Evolutionary conservation across 305 asterid genomes (phyloP).

Genomic region (Solanum hybrid): DNA sequence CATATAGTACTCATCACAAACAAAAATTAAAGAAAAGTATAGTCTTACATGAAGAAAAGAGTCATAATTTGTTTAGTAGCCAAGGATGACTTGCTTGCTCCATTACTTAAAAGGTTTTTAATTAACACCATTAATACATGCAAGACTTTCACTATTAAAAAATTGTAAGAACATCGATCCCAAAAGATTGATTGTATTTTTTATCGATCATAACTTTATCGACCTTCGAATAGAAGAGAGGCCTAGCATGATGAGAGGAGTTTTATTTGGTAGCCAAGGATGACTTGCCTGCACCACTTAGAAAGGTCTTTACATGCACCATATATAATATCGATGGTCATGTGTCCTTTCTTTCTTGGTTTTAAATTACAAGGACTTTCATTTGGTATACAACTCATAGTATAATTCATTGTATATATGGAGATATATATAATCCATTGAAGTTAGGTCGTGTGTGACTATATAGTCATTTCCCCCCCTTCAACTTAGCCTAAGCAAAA

Average conservation of each 20-base stretch:
- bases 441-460: neutral
- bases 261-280: constrained; percentile 5
- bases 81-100: neutral
- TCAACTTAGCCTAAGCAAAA: too few relatives aligned
- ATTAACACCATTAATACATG: neutral
- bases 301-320: neutral
- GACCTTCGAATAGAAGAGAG: too few relatives aligned
- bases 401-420: neutral
- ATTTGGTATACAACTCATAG: neutral
- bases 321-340: neutral
- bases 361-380: neutral
- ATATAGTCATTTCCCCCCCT: neutral
- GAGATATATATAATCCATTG: neutral
- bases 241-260: too few relatives aligned
- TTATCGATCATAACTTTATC: too few relatives aligned
- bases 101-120: neutral
- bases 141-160: neutral
- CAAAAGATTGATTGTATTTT: too few relatives aligned
- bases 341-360: constrained; percentile 12
- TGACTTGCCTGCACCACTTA: constrained; percentile 39
- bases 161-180: too few relatives aligned
- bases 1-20: neutral
- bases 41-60: neutral
- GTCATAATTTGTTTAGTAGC: neutral
- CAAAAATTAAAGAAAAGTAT: neutral